A percentile compares a stretch with the other conserved stretches of the same genome.
Conservation (phyloP, 2,329 filamentous ascomycete genomes). For the Neofusicoccum umdonicola region DNA sequence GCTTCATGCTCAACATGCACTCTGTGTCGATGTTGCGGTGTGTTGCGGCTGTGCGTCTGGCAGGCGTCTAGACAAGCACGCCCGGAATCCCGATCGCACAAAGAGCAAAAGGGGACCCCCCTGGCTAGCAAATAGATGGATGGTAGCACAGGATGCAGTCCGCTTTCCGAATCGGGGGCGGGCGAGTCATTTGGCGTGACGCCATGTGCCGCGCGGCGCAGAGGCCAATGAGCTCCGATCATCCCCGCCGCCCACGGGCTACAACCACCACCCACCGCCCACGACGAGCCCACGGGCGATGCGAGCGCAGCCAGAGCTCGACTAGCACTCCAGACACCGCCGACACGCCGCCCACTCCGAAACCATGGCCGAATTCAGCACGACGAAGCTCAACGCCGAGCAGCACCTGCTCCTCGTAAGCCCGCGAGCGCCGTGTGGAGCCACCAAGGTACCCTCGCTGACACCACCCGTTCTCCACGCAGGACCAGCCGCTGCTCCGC, state of each 20-base stretch:
- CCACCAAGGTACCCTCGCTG: constrained; percentile 18
- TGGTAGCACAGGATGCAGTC: not conserved
- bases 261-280: not conserved
- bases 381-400: constrained; percentile 69
- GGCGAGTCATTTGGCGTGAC: constrained; percentile 1
- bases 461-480: not conserved
- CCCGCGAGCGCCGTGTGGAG: constrained; percentile 6
- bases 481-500: constrained; percentile 93
- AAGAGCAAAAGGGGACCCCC: too few species aligned
- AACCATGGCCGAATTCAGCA: constrained; percentile 48
- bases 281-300: not conserved
- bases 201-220: constrained; percentile 11
- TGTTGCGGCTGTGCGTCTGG: too few species aligned
- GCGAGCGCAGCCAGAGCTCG: not conserved
- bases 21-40: too few species aligned
- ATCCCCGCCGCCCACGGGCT: constrained; percentile 7
- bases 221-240: constrained; percentile 6
- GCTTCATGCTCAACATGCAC: too few species aligned
- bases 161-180: not conserved
- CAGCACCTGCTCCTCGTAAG: constrained; percentile 72
- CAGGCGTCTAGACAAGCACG: too few species aligned
- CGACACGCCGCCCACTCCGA: not conserved
- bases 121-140: too few species aligned
- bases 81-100: too few species aligned
- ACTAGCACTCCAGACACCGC: not conserved